Base-by-base conservation (phyloP, 495 filamentous ascomycete genomes). In the Alectoria sarmentosa region DNA sequence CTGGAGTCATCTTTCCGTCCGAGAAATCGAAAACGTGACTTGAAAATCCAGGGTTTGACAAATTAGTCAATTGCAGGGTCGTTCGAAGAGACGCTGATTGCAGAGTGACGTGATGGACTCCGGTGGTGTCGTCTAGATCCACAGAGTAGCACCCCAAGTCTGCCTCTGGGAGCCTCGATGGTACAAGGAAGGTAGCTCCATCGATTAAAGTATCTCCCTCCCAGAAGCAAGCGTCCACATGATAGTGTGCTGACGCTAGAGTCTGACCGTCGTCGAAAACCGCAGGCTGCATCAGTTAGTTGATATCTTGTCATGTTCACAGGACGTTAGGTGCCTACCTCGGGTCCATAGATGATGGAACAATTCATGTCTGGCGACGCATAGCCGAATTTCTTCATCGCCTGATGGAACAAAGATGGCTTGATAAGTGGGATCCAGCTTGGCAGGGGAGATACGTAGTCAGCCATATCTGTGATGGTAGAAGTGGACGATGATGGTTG, bases 161-260 rank as follows among this genome's bases (percentile, higher is more conserved):
- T 32, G 23, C 64, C 28, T 60, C 39, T 21, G 64, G 58, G 34
- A 61, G 26, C 4, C 21, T 44, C 8, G 64, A 65, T 5, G 64
- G 64, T 0, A 65, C 30, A 23, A 60, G 58, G 41, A 65, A 65
- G 3, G 58, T 65, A 15, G 42, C 58, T 5, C 48, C 61, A 36
- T 57, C 61, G 36, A 63, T 42, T 11, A 57, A 57, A 0, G 19
- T 44, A 13, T 57, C 38, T 2, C 26, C 26, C 19, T 44, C n/a
- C 61, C 61, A 63, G 11, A 63, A 34, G 37, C 61, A 56, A 34
- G 61, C 49, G 55, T 63, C 49, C 26, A 55, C 36, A 42, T 63
- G 61, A 17, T 32, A 63, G 26, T 63, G 34, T 44, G 38, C 44
- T 15, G 32, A 28, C 3, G 49, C 21, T n/a, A 57, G 14, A 9